Evolutionary conservation across 352 stramenopile species (phyloP), one percentile per base, ranked within the genome.

Genomic region (Globisporangium cederbergense): DNA sequence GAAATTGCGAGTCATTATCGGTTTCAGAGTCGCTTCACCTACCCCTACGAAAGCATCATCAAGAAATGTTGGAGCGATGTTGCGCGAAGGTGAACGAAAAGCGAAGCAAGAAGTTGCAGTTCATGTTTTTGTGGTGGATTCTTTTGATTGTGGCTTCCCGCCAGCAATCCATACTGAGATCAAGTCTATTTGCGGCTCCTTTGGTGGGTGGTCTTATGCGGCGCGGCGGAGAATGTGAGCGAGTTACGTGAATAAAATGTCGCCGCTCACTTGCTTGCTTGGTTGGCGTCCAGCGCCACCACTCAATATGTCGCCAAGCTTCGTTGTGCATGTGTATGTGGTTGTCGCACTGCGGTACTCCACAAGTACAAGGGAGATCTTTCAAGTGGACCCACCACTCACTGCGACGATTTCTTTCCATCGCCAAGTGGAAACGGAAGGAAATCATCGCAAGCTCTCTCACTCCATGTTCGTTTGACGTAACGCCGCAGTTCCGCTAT

Each of bases 321-420:
- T 4, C 16, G 38, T 14, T n/a, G 42, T 6, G 42, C 28, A 3
- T 51, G 45, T 3, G 3, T 5, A 3, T 11, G 46, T 30, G 18
- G 46, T 16, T 52, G 46, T 52, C 46, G 46, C 46, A 52, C 46
- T 52, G 43, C 43, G 18, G 46, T 30, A 52, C 46, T 4, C n/a
- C 25, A 28, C 25, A 28, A 9, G 7, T 4, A 32, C 5, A 7
- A 52, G 30, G 8, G 46, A 51, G 16, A 52, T 52, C 46, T 52
- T 52, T 52, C 9, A 14, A 42, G 36, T 14, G 36, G 36, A 42
- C 36, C 36, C 36, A 42, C 8, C 36, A 16, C 36, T 42, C 36
- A 42, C 9, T 11, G 14, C 0, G 9, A 16, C 11, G 36, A 42
- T 42, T 28, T 28, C 25, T 28, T 28, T 28, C 25, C 25, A 28